Percentiles rank a stretch among this genome's conserved stretches.
Evolutionary conservation across 2,329 filamentous ascomycete species (phyloP).

Genomic region (Pseudogymnoascus sp.): DNA sequence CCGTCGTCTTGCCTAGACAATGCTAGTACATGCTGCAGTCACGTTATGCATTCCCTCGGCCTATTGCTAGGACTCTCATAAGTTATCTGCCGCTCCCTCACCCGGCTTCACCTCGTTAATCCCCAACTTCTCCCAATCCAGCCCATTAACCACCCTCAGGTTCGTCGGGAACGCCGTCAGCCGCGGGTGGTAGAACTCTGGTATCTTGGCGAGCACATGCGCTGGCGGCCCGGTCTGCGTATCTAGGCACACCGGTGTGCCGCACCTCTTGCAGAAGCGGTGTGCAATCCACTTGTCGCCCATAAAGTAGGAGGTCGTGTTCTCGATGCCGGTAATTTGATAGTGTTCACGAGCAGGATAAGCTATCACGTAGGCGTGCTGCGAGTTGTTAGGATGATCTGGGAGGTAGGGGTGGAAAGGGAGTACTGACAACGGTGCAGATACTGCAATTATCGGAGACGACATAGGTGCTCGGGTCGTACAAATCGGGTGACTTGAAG

Average conservation of each 20-base stretch:
- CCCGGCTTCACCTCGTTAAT: not conserved
- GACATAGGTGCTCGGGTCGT: not conserved
- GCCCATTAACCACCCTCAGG: slow-evolving; percentile 3
- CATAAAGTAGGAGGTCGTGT: not conserved
- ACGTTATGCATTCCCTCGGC: not conserved
- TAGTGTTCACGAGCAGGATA: not conserved
- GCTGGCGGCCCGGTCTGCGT: not conserved
- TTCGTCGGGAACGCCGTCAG: not conserved
- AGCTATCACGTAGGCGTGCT: not conserved
- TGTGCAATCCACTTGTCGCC: not conserved
- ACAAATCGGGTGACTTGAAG: slow-evolving; percentile 1
- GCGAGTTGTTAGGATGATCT: not conserved
- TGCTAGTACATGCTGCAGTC: not conserved
- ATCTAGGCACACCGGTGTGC: not conserved
- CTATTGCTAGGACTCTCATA: not conserved
- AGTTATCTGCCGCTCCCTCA: not conserved
- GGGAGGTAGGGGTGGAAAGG: not conserved
- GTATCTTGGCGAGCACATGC: not conserved
- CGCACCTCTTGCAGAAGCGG: slow-evolving; percentile 1
- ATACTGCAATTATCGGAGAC: slow-evolving; percentile 7
- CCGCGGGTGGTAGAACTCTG: not conserved
- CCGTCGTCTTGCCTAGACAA: not conserved
- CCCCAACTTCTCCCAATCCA: not conserved
- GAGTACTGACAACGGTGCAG: not conserved
- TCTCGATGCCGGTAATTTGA: not conserved